These are phyloP conservation scores for Tolypocladium cylindrosporum DNA, from an alignment of 2,329 filamentous ascomycete genomes.

Conservation along the genomic window DNA sequence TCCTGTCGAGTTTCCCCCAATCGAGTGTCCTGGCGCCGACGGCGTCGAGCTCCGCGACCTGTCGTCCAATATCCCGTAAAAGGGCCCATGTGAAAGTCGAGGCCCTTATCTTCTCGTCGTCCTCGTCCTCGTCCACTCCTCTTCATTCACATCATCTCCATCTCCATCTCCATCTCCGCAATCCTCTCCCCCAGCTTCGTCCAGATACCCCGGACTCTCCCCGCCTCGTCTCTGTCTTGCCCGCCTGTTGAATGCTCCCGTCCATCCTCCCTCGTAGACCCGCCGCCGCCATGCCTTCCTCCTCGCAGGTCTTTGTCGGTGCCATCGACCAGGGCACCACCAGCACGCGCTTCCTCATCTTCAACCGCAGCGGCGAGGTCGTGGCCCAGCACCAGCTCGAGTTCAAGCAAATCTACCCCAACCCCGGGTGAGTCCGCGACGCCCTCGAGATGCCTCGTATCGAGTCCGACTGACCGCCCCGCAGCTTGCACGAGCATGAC, in stretches of 20 bases:
- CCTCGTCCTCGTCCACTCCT: background rate
- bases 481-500: constrained; percentile 78
- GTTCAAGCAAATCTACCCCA: constrained; percentile 64
- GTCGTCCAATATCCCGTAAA: background rate
- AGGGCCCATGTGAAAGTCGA: background rate
- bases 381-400: constrained; percentile 67
- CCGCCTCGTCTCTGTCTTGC: background rate
- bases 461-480: background rate
- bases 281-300: constrained; percentile 18
- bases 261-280: constrained; percentile 12
- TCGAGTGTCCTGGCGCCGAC: background rate
- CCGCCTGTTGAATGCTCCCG: constrained; percentile 11
- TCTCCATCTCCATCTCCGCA: background rate
- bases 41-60: background rate
- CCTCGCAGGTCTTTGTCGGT: constrained; percentile 47
- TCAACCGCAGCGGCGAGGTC: constrained; percentile 59
- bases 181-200: background rate
- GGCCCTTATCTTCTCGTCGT: background rate
- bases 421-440: constrained; percentile 51
- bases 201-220: background rate
- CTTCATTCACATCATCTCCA: background rate
- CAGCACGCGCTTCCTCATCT: constrained; percentile 69
- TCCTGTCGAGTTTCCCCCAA: background rate
- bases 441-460: background rate
- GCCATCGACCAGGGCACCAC: constrained; percentile 76